Base-by-base conservation (phyloP, 441 rosid species). In the Adansonia grandidieri region DNA sequence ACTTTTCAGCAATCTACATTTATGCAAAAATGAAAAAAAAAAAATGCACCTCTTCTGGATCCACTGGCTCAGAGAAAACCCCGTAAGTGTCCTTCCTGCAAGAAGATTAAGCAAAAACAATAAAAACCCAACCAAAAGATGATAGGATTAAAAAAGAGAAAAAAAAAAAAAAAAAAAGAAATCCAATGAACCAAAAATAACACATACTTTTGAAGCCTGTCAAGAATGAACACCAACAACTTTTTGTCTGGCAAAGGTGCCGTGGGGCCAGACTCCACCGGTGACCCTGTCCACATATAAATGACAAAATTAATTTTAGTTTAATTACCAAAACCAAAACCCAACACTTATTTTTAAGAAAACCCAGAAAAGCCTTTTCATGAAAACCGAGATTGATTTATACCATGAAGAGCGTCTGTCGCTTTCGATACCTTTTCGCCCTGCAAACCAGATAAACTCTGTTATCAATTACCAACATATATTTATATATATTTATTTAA, bases 131-230 rank as follows among this genome's bases (percentile, higher is more conserved):
- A 37, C 20, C 62, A 42, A 75, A 73, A 76, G 44, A 65, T 24
- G 15, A 76, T 9, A 40, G 54, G 64, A 50, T 50, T 2, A 28
- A 76, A 19, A 4, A 76, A 10, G 7, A 54, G n/a, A 51, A 3
- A 47, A 57, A 61, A 9, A 17, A 14, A 78, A 24, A 24, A 24
- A 24, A 24, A 24, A 24, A 24, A 24, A 24, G 28, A 84, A 82
- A 68, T 53, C 75, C 19, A 64, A 76, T 80, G 57, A 79, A 65
- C 79, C n/a, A 24, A 79, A 85, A 75, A 78, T 48, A 76, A 77
- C 28, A 86, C 94, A 74, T 83, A 93, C 98, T 95, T 92, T 93
- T 93, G 98, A 88, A 95, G 89, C 88, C 98, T 91, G 84, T 95
- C 98, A 53, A 93, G 95, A 69, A 95, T 87, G 91, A 92, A 93